phyloP scores from a whole-genome alignment of 257 asterid genomes.

The Fraxinus pennsylvanica region DNA sequence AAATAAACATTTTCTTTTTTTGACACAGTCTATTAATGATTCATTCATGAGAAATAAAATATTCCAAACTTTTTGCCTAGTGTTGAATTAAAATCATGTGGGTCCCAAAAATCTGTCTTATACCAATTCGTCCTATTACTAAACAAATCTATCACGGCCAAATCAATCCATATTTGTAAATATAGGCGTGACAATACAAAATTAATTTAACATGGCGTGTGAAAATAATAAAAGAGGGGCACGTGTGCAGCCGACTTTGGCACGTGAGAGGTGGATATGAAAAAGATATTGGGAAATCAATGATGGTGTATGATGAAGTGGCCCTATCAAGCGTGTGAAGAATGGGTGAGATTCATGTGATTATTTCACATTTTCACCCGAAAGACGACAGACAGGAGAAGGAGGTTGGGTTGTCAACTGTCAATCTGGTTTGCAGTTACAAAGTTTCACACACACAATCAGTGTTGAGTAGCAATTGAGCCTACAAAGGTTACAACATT shows the following conservation, averaged over 20 bases:
- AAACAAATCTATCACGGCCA: neutral
- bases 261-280: slow-evolving; percentile 41
- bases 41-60: neutral
- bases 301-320: slow-evolving; percentile 25
- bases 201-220: neutral
- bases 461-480: slow-evolving; percentile 1
- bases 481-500: neutral
- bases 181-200: neutral
- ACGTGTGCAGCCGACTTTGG: slow-evolving; percentile 34
- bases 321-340: slow-evolving; percentile 49
- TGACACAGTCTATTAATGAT: neutral
- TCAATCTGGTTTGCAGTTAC: slow-evolving; percentile 52
- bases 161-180: neutral
- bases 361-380: slow-evolving; percentile 28
- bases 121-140: neutral
- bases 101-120: neutral
- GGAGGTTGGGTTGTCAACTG: slow-evolving; percentile 60
- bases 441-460: slow-evolving; percentile 19
- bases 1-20: neutral
- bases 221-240: slow-evolving; percentile 22
- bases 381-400: slow-evolving; percentile 43
- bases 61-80: neutral
- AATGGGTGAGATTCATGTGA: slow-evolving; percentile 81
- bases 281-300: slow-evolving; percentile 22
- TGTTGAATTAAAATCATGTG: neutral